phyloP scores from a whole-genome alignment of 306 rosid species.

The Luffa aegyptiaca region DNA sequence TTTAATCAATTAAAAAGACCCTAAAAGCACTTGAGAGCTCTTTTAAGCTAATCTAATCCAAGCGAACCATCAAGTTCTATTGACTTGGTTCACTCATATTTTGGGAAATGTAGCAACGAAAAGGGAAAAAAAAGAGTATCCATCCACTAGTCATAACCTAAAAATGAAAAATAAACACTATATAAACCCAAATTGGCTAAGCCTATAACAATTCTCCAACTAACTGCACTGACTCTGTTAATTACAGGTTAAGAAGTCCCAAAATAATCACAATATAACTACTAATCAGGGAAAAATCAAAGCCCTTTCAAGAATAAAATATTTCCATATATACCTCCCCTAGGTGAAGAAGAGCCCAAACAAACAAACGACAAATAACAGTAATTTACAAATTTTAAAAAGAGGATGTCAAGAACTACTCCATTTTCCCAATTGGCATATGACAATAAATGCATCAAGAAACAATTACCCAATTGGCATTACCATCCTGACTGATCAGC shows the following conservation, averaged over 20 bases:
- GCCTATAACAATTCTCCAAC: neutral
- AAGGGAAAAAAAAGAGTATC: neutral
- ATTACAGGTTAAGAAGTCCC: neutral
- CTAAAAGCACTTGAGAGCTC: neutral
- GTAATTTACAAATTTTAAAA: neutral
- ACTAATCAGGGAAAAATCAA: neutral
- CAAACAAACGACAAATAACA: neutral
- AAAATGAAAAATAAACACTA: neutral
- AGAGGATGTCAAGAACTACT: neutral
- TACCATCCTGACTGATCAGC: slow-evolving; percentile 92
- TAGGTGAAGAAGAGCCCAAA: neutral
- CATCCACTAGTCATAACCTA: neutral
- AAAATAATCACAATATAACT: neutral
- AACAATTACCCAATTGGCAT: slow-evolving; percentile 31
- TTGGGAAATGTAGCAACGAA: neutral
- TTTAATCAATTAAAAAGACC: neutral
- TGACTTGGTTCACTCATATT: neutral
- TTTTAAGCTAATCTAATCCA: neutral
- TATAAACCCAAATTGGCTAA: neutral
- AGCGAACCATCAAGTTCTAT: neutral
- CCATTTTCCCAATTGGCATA: neutral
- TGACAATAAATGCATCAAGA: neutral
- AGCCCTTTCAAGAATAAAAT: neutral
- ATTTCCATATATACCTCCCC: neutral
- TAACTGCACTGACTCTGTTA: neutral